These are phyloP conservation scores for Diaporthe caulivora DNA, from an alignment of 2,329 filamentous ascomycete species.

Conservation along the genomic window DNA sequence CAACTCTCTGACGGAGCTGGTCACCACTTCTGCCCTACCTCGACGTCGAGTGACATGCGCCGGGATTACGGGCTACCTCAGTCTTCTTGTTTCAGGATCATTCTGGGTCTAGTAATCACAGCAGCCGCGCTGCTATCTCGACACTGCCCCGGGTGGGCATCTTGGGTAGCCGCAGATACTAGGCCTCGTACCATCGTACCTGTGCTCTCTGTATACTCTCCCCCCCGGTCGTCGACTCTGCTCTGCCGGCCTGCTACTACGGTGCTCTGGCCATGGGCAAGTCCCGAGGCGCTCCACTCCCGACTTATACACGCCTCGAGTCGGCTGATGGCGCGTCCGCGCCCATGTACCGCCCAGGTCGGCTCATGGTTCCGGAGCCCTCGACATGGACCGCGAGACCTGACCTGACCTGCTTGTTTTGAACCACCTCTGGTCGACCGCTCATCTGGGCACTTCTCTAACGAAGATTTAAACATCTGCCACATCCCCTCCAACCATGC, in stretches of 20 bases:
- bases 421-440: constrained; percentile 37
- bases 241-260: constrained; percentile 25
- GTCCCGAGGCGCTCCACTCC: constrained; percentile 35
- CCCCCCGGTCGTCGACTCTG: constrained; percentile 15
- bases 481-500: constrained; percentile 33
- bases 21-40: constrained; percentile 35
- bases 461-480: constrained; percentile 40
- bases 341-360: constrained; percentile 33
- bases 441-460: constrained; percentile 37
- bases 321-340: constrained; percentile 40
- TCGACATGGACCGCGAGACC: constrained; percentile 35
- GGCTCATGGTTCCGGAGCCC: constrained; percentile 36
- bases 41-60: constrained; percentile 34
- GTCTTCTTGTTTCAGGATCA: constrained; percentile 38
- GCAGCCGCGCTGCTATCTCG: constrained; percentile 39
- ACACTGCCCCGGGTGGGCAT: constrained; percentile 29
- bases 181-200: constrained; percentile 21
- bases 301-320: constrained; percentile 37
- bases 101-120: constrained; percentile 34
- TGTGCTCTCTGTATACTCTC: background rate
- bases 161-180: constrained; percentile 34
- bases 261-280: constrained; percentile 32
- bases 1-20: constrained; percentile 30
- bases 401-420: constrained; percentile 34
- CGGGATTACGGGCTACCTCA: constrained; percentile 35